Conservation (phyloP, 1,284 basidiomycete genomes). For the Apiotrichum sp. region DNA sequence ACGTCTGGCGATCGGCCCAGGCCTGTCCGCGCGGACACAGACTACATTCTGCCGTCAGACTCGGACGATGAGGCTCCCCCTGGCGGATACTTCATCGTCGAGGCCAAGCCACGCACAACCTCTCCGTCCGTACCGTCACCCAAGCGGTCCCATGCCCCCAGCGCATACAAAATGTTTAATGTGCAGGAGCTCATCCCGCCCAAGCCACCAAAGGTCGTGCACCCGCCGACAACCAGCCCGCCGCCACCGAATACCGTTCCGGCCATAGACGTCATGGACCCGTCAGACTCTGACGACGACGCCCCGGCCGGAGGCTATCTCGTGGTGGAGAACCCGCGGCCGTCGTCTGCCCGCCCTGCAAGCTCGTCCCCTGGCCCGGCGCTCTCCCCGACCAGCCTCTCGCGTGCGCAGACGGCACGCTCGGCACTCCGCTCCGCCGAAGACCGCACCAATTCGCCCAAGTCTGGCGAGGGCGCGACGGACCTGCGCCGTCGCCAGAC, state of each 20-base stretch:
- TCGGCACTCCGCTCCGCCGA: slow-evolving; percentile 5
- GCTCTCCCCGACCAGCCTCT: neutral
- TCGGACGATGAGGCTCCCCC: slow-evolving; percentile 44
- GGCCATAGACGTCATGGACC: slow-evolving; percentile 30
- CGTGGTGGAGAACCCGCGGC: slow-evolving; percentile 10
- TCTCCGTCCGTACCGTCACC: neutral
- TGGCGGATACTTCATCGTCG: slow-evolving; percentile 43
- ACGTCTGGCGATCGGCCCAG: slow-evolving; percentile 16
- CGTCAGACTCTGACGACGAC: slow-evolving; percentile 47
- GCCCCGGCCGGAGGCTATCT: slow-evolving; percentile 39
- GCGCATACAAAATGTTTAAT: slow-evolving; percentile 1
- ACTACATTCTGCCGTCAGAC: slow-evolving; percentile 45
- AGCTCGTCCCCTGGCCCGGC: neutral
- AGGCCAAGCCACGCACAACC: slow-evolving; percentile 11
- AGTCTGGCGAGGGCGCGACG: slow-evolving; percentile 2
- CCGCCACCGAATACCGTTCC: slow-evolving; percentile 5
- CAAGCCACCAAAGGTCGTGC: neutral
- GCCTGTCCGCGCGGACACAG: slow-evolving; percentile 35
- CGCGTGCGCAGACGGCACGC: slow-evolving; percentile 1
- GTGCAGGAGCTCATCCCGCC: slow-evolving; percentile 6
- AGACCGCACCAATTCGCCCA: slow-evolving; percentile 10
- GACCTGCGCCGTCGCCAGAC: slow-evolving; percentile 14
- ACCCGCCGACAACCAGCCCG: slow-evolving; percentile 1
- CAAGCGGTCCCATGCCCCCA: neutral
- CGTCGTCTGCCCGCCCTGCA: too few relatives aligned